Evolutionary conservation across 2,329 filamentous ascomycete species (phyloP).

Genomic region (Septoria petroselini): DNA sequence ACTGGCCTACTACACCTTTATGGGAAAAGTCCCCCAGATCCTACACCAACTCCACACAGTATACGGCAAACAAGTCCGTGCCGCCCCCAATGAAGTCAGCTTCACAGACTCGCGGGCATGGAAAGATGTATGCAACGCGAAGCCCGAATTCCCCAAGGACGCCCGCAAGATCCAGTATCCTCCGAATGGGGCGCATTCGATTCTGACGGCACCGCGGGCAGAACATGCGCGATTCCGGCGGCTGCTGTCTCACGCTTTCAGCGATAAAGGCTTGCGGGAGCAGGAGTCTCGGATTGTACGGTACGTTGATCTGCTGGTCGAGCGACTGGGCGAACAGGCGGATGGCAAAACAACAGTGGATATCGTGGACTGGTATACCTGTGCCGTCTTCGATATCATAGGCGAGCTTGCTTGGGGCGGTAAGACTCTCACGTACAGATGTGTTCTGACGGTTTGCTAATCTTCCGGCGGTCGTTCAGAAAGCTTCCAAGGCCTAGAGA

Average conservation of each 20-base stretch:
- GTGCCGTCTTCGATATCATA: conserved; percentile 33
- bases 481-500: conserved; percentile 28
- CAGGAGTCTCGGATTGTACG: conserved; percentile 40
- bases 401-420: conserved; percentile 31
- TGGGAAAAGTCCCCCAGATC: conserved; percentile 12
- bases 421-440: too few relatives aligned
- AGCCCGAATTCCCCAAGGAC: conserved; percentile 24
- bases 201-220: conserved; percentile 16
- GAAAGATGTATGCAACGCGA: conserved; percentile 43
- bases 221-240: conserved; percentile 19
- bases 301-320: conserved; percentile 43
- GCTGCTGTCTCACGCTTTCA: conserved; percentile 21
- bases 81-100: conserved; percentile 48
- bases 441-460: too few relatives aligned
- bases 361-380: conserved; percentile 27
- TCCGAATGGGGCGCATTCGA: conserved; percentile 30
- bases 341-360: conserved; percentile 27
- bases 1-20: conserved; percentile 10
- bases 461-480: conserved; percentile 8
- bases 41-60: conserved; percentile 34
- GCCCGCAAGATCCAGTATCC: conserved; percentile 27
- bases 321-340: conserved; percentile 15
- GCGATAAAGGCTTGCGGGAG: conserved; percentile 36
- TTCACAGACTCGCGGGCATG: conserved; percentile 44
- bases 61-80: conserved; percentile 47